These are phyloP conservation scores for Diplocarpon rosae DNA, from an alignment of 2,329 filamentous ascomycete species.

Conservation along the genomic window DNA sequence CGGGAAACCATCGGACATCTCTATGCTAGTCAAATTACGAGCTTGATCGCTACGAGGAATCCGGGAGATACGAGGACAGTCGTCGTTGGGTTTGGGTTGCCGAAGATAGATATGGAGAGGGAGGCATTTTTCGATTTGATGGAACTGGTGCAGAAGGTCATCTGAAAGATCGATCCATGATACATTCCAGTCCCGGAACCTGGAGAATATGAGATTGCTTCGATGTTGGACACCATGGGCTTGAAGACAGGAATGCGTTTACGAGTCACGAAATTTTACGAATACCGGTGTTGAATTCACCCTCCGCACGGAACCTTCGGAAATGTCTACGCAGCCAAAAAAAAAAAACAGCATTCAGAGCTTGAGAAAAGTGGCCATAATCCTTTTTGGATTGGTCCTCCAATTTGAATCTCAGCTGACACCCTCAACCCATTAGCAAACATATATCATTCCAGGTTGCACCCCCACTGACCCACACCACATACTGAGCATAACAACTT, in stretches of 20 bases:
- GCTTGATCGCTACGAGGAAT: constrained; percentile 59
- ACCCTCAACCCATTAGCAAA: constrained; percentile 17
- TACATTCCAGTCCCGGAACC: no score
- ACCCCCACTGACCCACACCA: constrained; percentile 31
- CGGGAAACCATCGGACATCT: constrained; percentile 79
- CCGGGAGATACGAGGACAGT: constrained; percentile 51
- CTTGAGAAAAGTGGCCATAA: constrained; percentile 10
- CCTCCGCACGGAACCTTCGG: not conserved
- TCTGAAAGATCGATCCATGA: constrained; percentile 13
- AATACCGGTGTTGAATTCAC: not conserved
- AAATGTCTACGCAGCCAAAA: constrained; percentile 16
- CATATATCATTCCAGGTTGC: not conserved
- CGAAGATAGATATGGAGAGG: constrained; percentile 33
- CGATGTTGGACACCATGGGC: not conserved
- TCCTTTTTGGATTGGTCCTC: constrained; percentile 23
- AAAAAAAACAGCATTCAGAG: constrained; percentile 21
- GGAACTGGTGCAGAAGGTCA: constrained; percentile 48
- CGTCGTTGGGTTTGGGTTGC: constrained; percentile 50
- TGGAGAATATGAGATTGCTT: no score
- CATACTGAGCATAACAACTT: constrained; percentile 23
- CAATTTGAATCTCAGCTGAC: constrained; percentile 24
- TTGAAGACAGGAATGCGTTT: not conserved
- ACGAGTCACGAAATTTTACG: not conserved
- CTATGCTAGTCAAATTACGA: constrained; percentile 81
- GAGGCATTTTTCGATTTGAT: constrained; percentile 55